Conservation (phyloP, 2,329 filamentous ascomycete genomes). For the Fusarium solani-melongenae region DNA sequence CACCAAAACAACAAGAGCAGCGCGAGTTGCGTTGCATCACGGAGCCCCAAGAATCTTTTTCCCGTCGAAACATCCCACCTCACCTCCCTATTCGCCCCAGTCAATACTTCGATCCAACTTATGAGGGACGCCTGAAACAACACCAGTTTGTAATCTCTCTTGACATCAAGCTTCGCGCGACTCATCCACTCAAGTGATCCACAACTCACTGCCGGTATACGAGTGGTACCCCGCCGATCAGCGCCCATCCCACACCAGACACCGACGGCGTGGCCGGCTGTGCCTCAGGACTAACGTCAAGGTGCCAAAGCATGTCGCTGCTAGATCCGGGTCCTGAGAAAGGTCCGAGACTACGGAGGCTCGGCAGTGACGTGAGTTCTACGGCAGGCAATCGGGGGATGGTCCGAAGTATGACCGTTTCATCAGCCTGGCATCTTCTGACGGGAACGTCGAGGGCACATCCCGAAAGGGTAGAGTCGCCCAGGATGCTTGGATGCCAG, state of each 20-base stretch:
- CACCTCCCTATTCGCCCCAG: background rate
- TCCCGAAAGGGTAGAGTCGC: constrained; percentile 5
- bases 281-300: constrained; percentile 34
- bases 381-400: constrained; percentile 10
- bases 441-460: background rate
- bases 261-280: constrained; percentile 40
- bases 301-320: constrained; percentile 22
- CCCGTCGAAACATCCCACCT: background rate
- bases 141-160: background rate
- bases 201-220: constrained; percentile 18
- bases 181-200: constrained; percentile 4
- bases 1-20: background rate
- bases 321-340: constrained; percentile 14
- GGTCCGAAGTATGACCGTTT: constrained; percentile 19
- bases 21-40: constrained; percentile 2
- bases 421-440: constrained; percentile 15
- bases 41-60: background rate
- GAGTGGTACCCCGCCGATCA: constrained; percentile 34
- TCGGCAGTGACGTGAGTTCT: constrained; percentile 20
- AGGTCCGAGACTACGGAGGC: constrained; percentile 12
- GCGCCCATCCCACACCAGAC: constrained; percentile 28
- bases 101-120: background rate
- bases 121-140: background rate
- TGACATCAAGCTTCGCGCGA: constrained; percentile 1
- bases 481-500: constrained; percentile 5